Base-by-base conservation (phyloP, 2,329 filamentous ascomycete species). In the Neofusicoccum ribis region DNA sequence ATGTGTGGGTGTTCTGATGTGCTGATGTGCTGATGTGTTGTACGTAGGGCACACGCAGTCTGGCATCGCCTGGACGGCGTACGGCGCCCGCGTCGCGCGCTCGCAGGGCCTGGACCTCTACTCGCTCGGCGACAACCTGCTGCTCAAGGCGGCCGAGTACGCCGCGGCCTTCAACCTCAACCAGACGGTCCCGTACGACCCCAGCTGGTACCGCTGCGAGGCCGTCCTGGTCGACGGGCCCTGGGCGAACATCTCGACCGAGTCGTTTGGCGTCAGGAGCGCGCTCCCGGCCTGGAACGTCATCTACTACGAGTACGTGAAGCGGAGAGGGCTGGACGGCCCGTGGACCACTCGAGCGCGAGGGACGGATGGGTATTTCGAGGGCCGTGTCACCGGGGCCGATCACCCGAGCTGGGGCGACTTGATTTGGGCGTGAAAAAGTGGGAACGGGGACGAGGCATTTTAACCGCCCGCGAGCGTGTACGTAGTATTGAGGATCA, bases 211-310 rank as follows among this genome's bases (percentile, higher is more conserved):
- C 43, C 72, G 78, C 0, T 80, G 79, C 58, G 79, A 80, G 64
- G 78, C 78, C 0, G 70, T 80, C 1, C 68, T 80, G 15, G 74
- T 80, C 3, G 74, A 76, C 62, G 78, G 77, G 0, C 78, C 78
- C 7, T 80, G 79, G 77, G 63, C 66, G 3, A 67, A 39, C 6
- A 71, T 72, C 12, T 76, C 76, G 0, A 69, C 72, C 6, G 69
- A 72, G 5, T 73, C 65, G 43, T 70, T 70, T 8, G 72, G 72
- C 2, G 64, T 71, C n/a, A 50, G 43, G 60, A 63, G 14, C 49
- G 67, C 11, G 65, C 64, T 15, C 56, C 69, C 6, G 66, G 66
- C 23, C 52, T 64, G 61, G 52, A 54, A 77, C 51, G 69, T 76
- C 3, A 20, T 75, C 0, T 77, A 76, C 41, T 77, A 77, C 54